Percentiles rank a stretch among this genome's conserved stretches.
These are phyloP conservation scores for Geoglossum cookeanum DNA, from an alignment of 2,329 filamentous ascomycete genomes.

Conservation along the genomic window DNA sequence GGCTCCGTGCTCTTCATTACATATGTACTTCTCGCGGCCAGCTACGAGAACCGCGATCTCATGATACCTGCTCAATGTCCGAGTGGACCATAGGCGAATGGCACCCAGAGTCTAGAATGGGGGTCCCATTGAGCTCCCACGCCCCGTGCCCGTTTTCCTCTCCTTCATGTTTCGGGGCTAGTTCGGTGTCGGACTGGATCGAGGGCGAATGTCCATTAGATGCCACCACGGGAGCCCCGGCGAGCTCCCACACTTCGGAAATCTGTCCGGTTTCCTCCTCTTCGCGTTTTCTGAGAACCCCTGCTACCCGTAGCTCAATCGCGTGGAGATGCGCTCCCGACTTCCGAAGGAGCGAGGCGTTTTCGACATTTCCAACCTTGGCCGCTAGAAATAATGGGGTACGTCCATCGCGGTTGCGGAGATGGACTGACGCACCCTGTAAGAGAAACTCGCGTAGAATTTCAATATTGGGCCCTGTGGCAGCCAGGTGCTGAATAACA, in stretches of 20 bases:
- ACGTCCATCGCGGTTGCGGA: constrained; percentile 36
- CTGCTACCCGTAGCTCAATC: constrained; percentile 25
- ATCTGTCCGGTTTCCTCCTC: constrained; percentile 26
- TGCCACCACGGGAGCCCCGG: constrained; percentile 18
- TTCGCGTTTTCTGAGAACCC: constrained; percentile 21
- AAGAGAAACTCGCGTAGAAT: constrained; percentile 36
- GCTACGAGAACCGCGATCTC: background rate
- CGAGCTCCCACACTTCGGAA: constrained; percentile 24
- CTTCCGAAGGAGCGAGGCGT: constrained; percentile 33
- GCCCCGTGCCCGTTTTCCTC: constrained; percentile 25
- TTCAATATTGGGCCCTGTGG: constrained; percentile 33
- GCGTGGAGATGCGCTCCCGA: constrained; percentile 40
- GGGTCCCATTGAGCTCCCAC: constrained; percentile 25
- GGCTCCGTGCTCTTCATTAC: background rate
- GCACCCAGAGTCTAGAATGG: background rate
- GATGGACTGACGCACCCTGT: constrained; percentile 37
- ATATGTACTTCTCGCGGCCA: background rate
- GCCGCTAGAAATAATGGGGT: constrained; percentile 41
- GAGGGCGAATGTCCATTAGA: background rate
- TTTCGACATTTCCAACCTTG: constrained; percentile 33
- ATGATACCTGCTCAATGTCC: background rate
- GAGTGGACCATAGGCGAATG: background rate
- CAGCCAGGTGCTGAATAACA: constrained; percentile 33
- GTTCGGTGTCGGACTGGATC: background rate
- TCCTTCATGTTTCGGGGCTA: constrained; percentile 23